A percentile compares a stretch with the other conserved stretches of the same genome.
Evolutionary conservation across 805 yeast species (phyloP).

Genomic region (Clavispora phyllophila): DNA sequence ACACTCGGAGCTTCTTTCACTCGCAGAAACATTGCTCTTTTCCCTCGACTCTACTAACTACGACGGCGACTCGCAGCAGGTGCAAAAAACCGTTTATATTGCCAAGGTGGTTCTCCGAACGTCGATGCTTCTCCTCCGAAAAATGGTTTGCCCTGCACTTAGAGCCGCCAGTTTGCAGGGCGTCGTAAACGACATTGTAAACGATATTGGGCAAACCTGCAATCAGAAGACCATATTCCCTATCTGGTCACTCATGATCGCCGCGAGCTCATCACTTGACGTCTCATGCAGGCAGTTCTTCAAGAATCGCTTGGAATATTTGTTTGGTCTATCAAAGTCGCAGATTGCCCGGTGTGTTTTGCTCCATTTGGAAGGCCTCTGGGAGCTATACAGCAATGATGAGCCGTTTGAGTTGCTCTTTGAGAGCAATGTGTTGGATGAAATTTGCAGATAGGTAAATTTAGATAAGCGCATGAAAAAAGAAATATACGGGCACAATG

Average conservation of each 20-base stretch:
- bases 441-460: slow-evolving; percentile 6
- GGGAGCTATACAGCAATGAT: slow-evolving; percentile 10
- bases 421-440: slow-evolving; percentile 11
- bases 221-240: slow-evolving; percentile 10
- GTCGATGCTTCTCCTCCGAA: slow-evolving; percentile 7
- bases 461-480: background rate
- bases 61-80: background rate
- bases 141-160: slow-evolving; percentile 3
- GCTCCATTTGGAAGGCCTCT: slow-evolving; percentile 9
- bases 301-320: slow-evolving; percentile 1
- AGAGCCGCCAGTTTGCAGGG: slow-evolving; percentile 2
- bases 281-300: slow-evolving; percentile 5
- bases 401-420: slow-evolving; percentile 13
- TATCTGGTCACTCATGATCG: slow-evolving; percentile 13
- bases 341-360: slow-evolving; percentile 7
- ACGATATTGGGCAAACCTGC: slow-evolving; percentile 5
- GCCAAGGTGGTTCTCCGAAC: slow-evolving; percentile 9
- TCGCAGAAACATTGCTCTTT: slow-evolving; percentile 6
- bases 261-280: slow-evolving; percentile 8
- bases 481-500: too few relatives aligned
- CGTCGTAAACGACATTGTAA: slow-evolving; percentile 4
- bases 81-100: slow-evolving; percentile 6
- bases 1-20: slow-evolving; percentile 3
- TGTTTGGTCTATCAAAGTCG: slow-evolving; percentile 6
- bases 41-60: slow-evolving; percentile 1